Base-by-base conservation (phyloP, 2,329 filamentous ascomycete species). In the Calonectria montana region DNA sequence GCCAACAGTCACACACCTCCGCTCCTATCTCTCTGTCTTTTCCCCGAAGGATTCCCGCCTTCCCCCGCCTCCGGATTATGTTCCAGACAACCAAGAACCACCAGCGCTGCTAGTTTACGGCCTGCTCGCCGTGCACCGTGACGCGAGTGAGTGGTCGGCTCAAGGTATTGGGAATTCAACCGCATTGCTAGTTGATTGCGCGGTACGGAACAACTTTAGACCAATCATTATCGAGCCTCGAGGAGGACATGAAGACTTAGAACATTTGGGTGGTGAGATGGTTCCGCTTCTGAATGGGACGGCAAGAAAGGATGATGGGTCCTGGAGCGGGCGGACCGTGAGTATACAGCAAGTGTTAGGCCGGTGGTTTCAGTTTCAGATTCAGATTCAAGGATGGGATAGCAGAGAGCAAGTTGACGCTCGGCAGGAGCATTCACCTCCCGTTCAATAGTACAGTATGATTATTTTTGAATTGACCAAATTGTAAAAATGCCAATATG, bases 1-100 rank as follows among this genome's bases (percentile, higher is more conserved):
- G 67, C 91, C 94, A 0, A 94, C 93, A 2, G 88, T 97, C 66
- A 91, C 93, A 25, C 92, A 91, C 81, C 89, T 98, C 8, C 92
- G 94, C 66, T 94, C 94, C 41, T 94, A 93, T 78, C 87, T 98
- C 21, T 87, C 93, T 48, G 87, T 90, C 64, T 88, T 90, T 71
- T 83, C 83, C 21, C 74, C 81, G 2, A 74, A 76, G 1, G 80
- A 84, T 67, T 84, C 85, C 10, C 81, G 76, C 18, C 77, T 86
- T 0, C 72, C 82, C 0, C 70, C 83, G 2, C 87, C 87, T 2
- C 85, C 85, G 15, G 73, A 73, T 18, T 47, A 74, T 63, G 73
- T 53, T 1, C 50, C 75, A 2, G 45, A 23, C 18, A 37, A 8
- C n/a, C n/a, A n/a, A 73, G 59, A 62, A 66, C 31, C 73, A 23